These are phyloP conservation scores for Heritiera littoralis DNA, from an alignment of 345 rosid genomes.

Conservation along the genomic window DNA sequence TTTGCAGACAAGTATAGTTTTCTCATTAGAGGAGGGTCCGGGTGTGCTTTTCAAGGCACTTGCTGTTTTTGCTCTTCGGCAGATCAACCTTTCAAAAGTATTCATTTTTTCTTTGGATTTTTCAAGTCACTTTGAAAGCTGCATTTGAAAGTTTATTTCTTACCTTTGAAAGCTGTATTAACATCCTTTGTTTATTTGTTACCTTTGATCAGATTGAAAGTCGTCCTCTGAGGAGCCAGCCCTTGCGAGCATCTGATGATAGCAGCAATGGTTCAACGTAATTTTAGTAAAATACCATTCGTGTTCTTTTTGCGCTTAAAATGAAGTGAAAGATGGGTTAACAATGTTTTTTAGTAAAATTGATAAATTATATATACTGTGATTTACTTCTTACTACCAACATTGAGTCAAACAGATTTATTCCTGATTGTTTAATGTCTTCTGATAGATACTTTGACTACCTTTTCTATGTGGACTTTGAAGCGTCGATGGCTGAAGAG, in stretches of 20 bases:
- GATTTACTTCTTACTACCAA: background rate
- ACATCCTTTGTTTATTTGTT: constrained; percentile 13
- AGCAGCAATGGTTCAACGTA: constrained; percentile 19
- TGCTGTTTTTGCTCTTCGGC: constrained; percentile 90
- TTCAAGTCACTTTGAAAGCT: background rate
- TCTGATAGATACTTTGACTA: constrained; percentile 68
- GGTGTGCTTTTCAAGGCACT: constrained; percentile 98
- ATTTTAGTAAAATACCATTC: constrained; percentile 5
- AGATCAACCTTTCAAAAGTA: constrained; percentile 91
- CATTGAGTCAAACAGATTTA: background rate
- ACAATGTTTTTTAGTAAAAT: background rate
- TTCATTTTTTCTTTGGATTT: background rate
- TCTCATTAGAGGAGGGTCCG: constrained; percentile 96
- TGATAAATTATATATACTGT: background rate
- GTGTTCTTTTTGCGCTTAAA: background rate
- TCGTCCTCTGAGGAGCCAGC: constrained; percentile 76
- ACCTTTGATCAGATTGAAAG: constrained; percentile 75
- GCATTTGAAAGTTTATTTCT: background rate
- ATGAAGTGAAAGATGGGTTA: background rate
- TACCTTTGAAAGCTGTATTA: background rate
- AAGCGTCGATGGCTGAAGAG: constrained; percentile 93
- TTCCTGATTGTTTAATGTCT: background rate
- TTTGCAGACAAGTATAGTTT: constrained; percentile 41
- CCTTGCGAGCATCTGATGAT: constrained; percentile 63
- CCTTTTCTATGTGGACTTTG: constrained; percentile 92